phyloP scores from a whole-genome alignment of 305 asterid genomes.

The Fraxinus albicans region DNA sequence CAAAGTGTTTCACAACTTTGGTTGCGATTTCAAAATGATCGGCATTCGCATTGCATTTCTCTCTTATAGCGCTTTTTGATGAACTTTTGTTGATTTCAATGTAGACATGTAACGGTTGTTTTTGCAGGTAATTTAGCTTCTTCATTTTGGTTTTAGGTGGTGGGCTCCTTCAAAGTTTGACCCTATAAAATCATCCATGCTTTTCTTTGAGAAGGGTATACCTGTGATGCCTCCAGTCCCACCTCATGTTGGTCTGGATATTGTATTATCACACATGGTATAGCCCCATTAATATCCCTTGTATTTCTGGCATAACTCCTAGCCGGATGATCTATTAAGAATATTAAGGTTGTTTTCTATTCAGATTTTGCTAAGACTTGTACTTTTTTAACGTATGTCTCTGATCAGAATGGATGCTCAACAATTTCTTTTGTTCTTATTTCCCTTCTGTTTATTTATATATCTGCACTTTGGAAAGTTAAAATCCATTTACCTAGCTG shows the following conservation, averaged over 20 bases:
- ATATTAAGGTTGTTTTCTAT: background rate
- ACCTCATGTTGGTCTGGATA: conserved; percentile 72
- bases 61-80: background rate
- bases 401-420: background rate
- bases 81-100: background rate
- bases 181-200: conserved; percentile 87
- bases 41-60: background rate
- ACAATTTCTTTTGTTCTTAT: background rate
- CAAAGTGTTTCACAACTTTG: background rate
- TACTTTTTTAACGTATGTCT: background rate
- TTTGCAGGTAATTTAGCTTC: conserved; percentile 21
- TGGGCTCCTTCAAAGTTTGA: conserved; percentile 99
- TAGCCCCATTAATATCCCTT: conserved; percentile 22
- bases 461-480: conserved; percentile 13
- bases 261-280: conserved; percentile 80
- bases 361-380: background rate
- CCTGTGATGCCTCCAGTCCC: conserved; percentile 71
- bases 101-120: background rate
- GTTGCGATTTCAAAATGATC: background rate
- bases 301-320: background rate
- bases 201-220: conserved; percentile 78
- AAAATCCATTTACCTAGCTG: conserved; percentile 7
- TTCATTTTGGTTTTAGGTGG: conserved; percentile 62
- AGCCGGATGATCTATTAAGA: background rate
- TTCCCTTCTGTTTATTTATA: background rate